Evolutionary conservation across 108 stramenopile species (phyloP), one percentile per base, ranked within the genome.

Genomic region (Skeletonema marinoi): DNA sequence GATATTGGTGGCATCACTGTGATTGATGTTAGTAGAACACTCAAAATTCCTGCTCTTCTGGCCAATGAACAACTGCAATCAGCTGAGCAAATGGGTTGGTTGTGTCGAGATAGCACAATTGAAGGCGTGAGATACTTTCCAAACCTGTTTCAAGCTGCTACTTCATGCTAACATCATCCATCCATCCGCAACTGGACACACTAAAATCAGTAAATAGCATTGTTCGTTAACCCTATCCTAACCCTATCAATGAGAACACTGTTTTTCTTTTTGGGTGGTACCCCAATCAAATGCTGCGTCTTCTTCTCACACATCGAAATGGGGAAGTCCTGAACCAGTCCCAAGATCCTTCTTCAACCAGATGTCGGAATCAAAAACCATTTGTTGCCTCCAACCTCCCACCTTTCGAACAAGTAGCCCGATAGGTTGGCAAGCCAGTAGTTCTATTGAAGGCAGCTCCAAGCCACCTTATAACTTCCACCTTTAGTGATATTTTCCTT

Each of bases 101-200:
- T 96, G 41, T 94, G 92, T 82, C 86, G 97, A 70, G 97, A 98
- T 85, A 83, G 72, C 12, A 95, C 93, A 8, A 72, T 90, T 66
- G 90, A 96, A 81, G 89, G 89, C 8, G 81, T 88, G 1, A 73
- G 92, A 48, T 98, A 89, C 67, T 98, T 87, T 78, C 96, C 88
- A 7, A 96, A 96, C 80, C 83, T 82, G 10, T 96, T 93, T 68
- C 60, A 32, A 3, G 54, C 11, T 25, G 68, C 67, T 30, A 77
- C 77, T 19, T 77, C 61, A 38, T 65, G 44, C 16, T 69, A 31
- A 46, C 6, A 14, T 44, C n/a, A n/a, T n/a, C n/a, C n/a, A n/a
- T n/a, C n/a, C n/a, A n/a, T n/a, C n/a, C 25, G 25, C 25, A 0
- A 25, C 25, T 25, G 25, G 0, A 0, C 25, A 0, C 0, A 25